phyloP scores from a whole-genome alignment of 2,329 filamentous ascomycete genomes.

The Phaeosphaeria sp. region DNA sequence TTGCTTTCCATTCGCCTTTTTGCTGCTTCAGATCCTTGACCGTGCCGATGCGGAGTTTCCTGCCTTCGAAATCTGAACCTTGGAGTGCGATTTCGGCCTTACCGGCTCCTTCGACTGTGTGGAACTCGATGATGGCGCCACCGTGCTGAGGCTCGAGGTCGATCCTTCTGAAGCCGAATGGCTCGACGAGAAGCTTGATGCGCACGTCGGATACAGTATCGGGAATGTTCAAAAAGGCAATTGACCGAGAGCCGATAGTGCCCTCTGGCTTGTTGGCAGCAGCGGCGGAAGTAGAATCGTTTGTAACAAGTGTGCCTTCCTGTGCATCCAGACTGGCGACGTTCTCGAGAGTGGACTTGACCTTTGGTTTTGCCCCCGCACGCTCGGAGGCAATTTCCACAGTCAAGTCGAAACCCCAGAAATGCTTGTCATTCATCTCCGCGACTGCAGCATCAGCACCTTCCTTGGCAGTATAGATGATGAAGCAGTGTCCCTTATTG shows the following conservation, averaged over 20 bases:
- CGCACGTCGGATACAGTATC: constrained; percentile 92
- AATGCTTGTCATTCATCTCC: constrained; percentile 72
- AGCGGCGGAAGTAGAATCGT: constrained; percentile 35
- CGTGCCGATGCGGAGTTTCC: constrained; percentile 55
- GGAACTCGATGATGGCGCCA: constrained; percentile 86
- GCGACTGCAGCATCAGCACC: constrained; percentile 68
- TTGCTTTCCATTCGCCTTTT: constrained; percentile 47
- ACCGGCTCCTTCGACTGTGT: constrained; percentile 72
- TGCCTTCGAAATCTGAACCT: constrained; percentile 47
- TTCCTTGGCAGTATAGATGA: constrained; percentile 74
- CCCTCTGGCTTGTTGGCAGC: constrained; percentile 19
- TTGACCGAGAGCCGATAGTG: constrained; percentile 61
- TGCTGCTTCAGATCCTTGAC: constrained; percentile 56
- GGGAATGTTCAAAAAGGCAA: constrained; percentile 83
- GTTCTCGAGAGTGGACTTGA: constrained; percentile 56
- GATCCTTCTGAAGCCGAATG: constrained; percentile 77
- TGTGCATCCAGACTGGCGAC: constrained; percentile 51
- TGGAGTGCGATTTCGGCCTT: constrained; percentile 64
- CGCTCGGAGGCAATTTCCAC: constrained; percentile 60
- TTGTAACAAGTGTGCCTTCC: constrained; percentile 22
- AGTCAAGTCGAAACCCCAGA: constrained; percentile 70
- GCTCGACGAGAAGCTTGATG: constrained; percentile 74
- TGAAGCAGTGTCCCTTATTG: constrained; percentile 79
- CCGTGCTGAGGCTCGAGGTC: constrained; percentile 80
- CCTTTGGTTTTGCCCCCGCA: constrained; percentile 53